A percentile compares a stretch with the other conserved stretches of the same genome.
Evolutionary conservation across 192 early-diverging fungal species (phyloP).

Genomic region (Backusella tuberculispora): DNA sequence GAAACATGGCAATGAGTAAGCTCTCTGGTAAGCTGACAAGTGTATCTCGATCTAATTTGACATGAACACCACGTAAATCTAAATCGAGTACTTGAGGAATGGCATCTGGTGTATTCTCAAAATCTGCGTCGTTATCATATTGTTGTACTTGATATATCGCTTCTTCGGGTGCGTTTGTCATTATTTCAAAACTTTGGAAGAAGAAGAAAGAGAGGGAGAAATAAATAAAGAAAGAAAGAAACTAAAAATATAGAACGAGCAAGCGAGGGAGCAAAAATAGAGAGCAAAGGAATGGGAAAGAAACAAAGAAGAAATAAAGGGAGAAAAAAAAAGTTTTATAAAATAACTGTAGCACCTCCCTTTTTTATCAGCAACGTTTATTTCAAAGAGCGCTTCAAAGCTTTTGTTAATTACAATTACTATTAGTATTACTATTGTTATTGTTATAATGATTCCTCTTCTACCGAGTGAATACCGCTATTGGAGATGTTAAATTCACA

Average conservation of each 20-base stretch:
- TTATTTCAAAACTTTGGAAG: background rate
- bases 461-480: constrained; percentile 7
- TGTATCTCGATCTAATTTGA: constrained; percentile 61
- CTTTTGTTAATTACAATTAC: background rate
- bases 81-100: constrained; percentile 54
- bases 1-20: constrained; percentile 66
- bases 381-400: background rate
- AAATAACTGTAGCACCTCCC: background rate
- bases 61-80: constrained; percentile 57
- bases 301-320: background rate
- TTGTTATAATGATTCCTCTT: background rate
- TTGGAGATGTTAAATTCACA: constrained; percentile 14
- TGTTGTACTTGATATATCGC: background rate
- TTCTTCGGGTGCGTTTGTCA: constrained; percentile 9
- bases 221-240: background rate
- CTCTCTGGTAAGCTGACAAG: constrained; percentile 62
- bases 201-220: background rate
- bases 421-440: too few species aligned
- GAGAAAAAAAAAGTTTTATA: background rate
- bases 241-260: background rate
- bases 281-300: background rate
- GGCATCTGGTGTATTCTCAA: constrained; percentile 5
- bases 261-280: background rate
- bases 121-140: constrained; percentile 3
- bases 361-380: background rate